Percentiles rank a stretch among this genome's conserved stretches.
Evolutionary conservation across 257 asterid genomes (phyloP).

Genomic region (Schizonepeta tenuifolia): DNA sequence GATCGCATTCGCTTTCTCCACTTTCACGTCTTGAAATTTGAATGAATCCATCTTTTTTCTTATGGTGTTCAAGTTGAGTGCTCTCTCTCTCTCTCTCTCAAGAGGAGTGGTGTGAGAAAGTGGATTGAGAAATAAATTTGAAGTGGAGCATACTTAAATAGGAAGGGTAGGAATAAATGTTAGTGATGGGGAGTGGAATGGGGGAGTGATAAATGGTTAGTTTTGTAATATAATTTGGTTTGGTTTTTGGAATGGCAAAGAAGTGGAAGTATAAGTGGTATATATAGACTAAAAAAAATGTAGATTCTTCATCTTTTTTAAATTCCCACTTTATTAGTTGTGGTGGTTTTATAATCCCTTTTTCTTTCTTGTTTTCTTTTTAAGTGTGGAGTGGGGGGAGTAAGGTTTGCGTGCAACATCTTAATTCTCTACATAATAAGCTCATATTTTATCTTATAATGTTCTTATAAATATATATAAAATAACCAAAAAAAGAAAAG

Average conservation of each 20-base stretch:
- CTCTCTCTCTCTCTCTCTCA: neutral
- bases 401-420: constrained; percentile 7
- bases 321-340: constrained; percentile 13
- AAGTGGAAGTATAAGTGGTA: constrained; percentile 31
- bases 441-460: no score
- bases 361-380: neutral
- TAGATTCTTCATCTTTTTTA: constrained; percentile 29
- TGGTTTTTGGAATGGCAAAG: constrained; percentile 34
- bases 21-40: constrained; percentile 38
- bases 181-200: neutral
- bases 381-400: constrained; percentile 2
- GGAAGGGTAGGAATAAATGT: neutral
- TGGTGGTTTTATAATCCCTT: constrained; percentile 1
- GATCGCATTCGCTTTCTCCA: constrained; percentile 49
- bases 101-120: constrained; percentile 35
- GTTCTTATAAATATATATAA: no score
- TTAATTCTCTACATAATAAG: no score
- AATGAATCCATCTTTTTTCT: constrained; percentile 46
- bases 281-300: constrained; percentile 42
- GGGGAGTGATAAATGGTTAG: neutral
- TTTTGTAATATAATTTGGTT: neutral
- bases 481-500: no score
- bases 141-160: constrained; percentile 26
- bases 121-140: no score
- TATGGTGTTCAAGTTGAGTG: neutral